Percentiles rank a stretch among this genome's conserved stretches.
Conservation (phyloP, 495 filamentous ascomycete genomes). For the Pyronema domesticum region DNA sequence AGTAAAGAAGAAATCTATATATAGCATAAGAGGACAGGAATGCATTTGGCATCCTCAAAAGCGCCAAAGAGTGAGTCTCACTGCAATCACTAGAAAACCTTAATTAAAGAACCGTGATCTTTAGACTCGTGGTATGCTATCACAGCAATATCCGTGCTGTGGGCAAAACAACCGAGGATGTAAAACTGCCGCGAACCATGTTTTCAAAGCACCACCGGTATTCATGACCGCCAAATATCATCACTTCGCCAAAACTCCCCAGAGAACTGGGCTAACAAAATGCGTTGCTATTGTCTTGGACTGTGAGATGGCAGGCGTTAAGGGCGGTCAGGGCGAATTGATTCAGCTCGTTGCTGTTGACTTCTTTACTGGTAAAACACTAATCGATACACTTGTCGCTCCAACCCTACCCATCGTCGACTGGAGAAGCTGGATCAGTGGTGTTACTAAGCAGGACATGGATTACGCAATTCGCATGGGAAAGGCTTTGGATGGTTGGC, state of each 20-base stretch:
- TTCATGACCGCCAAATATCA: constrained; percentile 2
- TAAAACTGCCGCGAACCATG: neutral
- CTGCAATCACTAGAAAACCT: neutral
- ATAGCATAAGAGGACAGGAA: constrained; percentile 3
- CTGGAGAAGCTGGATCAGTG: constrained; percentile 28
- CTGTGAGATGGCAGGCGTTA: constrained; percentile 18
- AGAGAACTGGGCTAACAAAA: neutral
- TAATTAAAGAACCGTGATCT: neutral
- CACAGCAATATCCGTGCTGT: constrained; percentile 10
- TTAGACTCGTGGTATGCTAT: neutral
- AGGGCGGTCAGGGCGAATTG: neutral
- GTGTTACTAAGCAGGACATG: constrained; percentile 25
- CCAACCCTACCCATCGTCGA: constrained; percentile 23
- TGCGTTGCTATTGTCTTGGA: constrained; percentile 17
- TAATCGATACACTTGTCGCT: constrained; percentile 30
- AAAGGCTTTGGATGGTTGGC: constrained; percentile 28
- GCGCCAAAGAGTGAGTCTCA: neutral
- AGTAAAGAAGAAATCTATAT: neutral
- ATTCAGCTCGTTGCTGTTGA: constrained; percentile 27
- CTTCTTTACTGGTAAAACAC: constrained; percentile 31
- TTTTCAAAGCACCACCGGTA: constrained; percentile 7
- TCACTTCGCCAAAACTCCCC: constrained; percentile 6
- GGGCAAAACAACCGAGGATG: constrained; percentile 4
- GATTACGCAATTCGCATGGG: constrained; percentile 21
- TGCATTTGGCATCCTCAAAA: neutral